These are phyloP conservation scores for Globisporangium paroecandrum DNA, from an alignment of 352 stramenopile genomes.

Conservation along the genomic window DNA sequence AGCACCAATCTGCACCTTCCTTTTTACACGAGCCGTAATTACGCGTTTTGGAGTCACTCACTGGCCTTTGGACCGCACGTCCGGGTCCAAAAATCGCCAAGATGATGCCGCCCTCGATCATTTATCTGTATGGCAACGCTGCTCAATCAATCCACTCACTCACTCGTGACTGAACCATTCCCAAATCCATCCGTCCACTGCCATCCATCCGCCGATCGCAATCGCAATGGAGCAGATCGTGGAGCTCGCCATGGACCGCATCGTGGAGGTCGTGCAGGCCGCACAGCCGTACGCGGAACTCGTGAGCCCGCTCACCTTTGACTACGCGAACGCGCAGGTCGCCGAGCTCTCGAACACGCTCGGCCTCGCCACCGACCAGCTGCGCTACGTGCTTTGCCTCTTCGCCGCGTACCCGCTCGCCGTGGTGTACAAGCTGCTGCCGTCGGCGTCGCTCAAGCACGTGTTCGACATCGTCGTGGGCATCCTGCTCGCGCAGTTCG, in stretches of 20 bases:
- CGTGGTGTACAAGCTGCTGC: conserved; percentile 86
- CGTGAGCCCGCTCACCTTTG: conserved; percentile 55
- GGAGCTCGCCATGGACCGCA: conserved; percentile 31
- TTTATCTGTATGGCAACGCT: neutral
- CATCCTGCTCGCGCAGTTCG: conserved; percentile 93
- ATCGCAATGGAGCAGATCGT: conserved; percentile 20
- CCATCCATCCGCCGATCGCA: neutral
- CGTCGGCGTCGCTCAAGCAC: conserved; percentile 86
- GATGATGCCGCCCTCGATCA: neutral
- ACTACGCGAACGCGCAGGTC: conserved; percentile 42
- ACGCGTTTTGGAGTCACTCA: neutral
- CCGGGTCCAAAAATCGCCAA: neutral
- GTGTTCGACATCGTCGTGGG: conserved; percentile 91
- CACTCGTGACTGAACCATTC: neutral
- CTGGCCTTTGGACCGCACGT: neutral
- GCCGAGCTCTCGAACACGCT: conserved; percentile 34
- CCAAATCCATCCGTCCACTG: conserved; percentile 5
- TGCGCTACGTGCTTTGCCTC: conserved; percentile 89
- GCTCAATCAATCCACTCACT: neutral
- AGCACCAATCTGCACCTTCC: neutral
- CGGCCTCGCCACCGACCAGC: conserved; percentile 52
- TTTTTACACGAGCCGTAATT: conserved; percentile 5
- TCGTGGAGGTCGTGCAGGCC: conserved; percentile 33
- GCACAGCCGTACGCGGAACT: conserved; percentile 52
- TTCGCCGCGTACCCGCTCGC: conserved; percentile 93